Conservation (phyloP, 129 eudicot species). For the Calendula officinalis region DNA sequence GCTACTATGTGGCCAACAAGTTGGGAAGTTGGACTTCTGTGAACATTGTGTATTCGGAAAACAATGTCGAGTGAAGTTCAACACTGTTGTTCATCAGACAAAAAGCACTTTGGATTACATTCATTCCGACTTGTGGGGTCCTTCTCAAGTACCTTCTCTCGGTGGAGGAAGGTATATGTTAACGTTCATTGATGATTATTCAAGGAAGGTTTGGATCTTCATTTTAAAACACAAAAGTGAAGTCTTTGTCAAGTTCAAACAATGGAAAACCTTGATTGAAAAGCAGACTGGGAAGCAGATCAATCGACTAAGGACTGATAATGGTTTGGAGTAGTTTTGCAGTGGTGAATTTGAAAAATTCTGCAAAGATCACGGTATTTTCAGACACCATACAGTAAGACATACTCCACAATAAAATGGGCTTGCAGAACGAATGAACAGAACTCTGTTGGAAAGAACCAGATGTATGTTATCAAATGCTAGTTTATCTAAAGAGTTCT, state of each 20-base stretch:
- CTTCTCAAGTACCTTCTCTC: not conserved
- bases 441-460: not conserved
- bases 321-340: not conserved
- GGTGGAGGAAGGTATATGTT: not conserved
- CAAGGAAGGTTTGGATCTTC: not conserved
- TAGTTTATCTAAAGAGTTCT: not conserved
- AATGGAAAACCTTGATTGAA: not conserved
- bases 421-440: not conserved
- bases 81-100: not conserved
- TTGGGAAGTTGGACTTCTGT: slow-evolving; percentile 6
- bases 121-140: slow-evolving; percentile 14
- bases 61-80: slow-evolving; percentile 5
- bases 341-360: not conserved
- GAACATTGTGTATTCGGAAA: slow-evolving; percentile 9
- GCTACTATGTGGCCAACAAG: not conserved
- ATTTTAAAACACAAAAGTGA: not conserved
- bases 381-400: not conserved
- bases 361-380: not conserved
- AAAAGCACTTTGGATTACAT: not conserved
- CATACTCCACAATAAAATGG: not conserved
- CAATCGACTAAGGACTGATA: not conserved
- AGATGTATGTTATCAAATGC: not conserved
- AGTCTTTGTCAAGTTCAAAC: not conserved
- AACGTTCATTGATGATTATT: not conserved
- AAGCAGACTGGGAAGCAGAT: not conserved